These are phyloP conservation scores for Fusarium heterosporum DNA, from an alignment of 2,329 filamentous ascomycete species.

Conservation along the genomic window DNA sequence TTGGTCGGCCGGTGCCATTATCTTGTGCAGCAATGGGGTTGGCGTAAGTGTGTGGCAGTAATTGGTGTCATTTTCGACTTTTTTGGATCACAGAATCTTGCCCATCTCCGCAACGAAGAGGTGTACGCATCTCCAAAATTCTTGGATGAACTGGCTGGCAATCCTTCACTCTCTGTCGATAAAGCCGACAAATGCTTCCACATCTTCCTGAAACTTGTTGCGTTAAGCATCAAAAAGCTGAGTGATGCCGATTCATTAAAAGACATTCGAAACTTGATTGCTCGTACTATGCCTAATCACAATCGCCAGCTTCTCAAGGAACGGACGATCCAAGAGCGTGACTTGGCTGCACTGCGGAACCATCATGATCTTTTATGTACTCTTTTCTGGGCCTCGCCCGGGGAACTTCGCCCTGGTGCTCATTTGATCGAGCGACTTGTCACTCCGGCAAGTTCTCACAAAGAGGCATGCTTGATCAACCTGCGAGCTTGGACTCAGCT, in stretches of 20 bases:
- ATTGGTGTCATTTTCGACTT: conserved; percentile 75
- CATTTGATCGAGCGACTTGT: conserved; percentile 71
- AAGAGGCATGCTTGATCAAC: conserved; percentile 73
- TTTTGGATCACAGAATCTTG: conserved; percentile 71
- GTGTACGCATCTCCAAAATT: conserved; percentile 71
- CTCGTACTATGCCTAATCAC: conserved; percentile 74
- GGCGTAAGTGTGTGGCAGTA: conserved; percentile 68
- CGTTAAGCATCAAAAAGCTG: conserved; percentile 66
- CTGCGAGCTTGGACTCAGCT: conserved; percentile 73
- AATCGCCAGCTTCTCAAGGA: conserved; percentile 73
- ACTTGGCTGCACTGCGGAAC: conserved; percentile 73
- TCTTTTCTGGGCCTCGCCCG: conserved; percentile 72
- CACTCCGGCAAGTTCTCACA: conserved; percentile 69
- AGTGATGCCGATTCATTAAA: conserved; percentile 61
- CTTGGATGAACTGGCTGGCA: conserved; percentile 64
- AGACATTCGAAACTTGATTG: conserved; percentile 70
- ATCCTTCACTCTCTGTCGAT: conserved; percentile 62
- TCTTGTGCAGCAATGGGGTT: conserved; percentile 74
- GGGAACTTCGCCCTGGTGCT: conserved; percentile 63
- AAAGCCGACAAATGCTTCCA: conserved; percentile 73
- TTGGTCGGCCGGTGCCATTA: conserved; percentile 71
- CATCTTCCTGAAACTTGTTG: conserved; percentile 74
- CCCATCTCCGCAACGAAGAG: conserved; percentile 73
- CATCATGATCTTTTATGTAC: conserved; percentile 76
- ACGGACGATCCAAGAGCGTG: conserved; percentile 67